Evolutionary conservation across 2,329 filamentous ascomycete genomes (phyloP).

Genomic region (Bipolaris victoriae): DNA sequence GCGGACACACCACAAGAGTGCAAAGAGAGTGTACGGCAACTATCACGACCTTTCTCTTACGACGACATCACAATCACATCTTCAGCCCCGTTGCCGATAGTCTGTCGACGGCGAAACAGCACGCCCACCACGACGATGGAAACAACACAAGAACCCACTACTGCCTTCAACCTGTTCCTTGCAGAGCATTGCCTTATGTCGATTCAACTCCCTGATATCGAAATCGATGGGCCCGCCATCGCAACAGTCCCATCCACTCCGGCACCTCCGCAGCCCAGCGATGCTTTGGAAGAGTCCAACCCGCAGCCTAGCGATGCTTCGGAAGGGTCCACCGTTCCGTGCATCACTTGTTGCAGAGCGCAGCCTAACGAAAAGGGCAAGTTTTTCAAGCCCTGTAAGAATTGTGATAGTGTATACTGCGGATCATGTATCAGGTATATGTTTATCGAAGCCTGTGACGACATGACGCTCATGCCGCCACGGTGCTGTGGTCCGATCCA

Average conservation of each 20-base stretch:
- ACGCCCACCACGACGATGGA: conserved; percentile 14
- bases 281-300: neutral
- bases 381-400: conserved; percentile 39
- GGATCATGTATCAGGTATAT: conserved; percentile 48
- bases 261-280: neutral
- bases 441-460: conserved; percentile 51
- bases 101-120: conserved; percentile 22
- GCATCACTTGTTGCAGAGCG: conserved; percentile 31
- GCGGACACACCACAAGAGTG: conserved; percentile 14
- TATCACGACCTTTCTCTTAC: neutral
- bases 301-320: neutral
- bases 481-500: conserved; percentile 55
- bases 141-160: neutral
- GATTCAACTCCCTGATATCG: conserved; percentile 12
- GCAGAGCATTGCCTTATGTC: conserved; percentile 14
- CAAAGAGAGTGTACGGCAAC: conserved; percentile 17
- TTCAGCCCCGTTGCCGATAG: neutral
- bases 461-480: conserved; percentile 54
- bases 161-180: conserved; percentile 12
- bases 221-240: neutral
- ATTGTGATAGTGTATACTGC: conserved; percentile 44
- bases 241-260: neutral
- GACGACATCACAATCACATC: conserved; percentile 19
- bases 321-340: conserved; percentile 16
- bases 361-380: conserved; percentile 17